These are phyloP conservation scores for Pestalotiopsis sp. DNA, from an alignment of 2,329 filamentous ascomycete genomes.

Conservation along the genomic window DNA sequence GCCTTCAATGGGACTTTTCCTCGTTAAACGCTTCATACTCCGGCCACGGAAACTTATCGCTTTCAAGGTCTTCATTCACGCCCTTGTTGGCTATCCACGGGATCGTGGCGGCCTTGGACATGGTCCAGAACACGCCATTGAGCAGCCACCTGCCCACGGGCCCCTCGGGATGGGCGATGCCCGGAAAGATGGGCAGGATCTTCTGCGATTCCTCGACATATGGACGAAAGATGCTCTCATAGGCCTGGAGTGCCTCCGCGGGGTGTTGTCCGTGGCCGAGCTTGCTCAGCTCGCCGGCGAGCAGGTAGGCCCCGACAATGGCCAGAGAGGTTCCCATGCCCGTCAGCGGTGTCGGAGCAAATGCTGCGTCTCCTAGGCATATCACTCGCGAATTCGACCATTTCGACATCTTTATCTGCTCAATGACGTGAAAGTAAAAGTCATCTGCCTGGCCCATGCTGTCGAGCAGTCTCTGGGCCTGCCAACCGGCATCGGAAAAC, in stretches of 20 bases:
- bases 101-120: neutral
- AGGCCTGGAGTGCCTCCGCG: constrained; percentile 32
- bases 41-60: neutral
- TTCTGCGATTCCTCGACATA: constrained; percentile 41
- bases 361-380: constrained; percentile 53
- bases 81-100: neutral
- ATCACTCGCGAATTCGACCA: constrained; percentile 45
- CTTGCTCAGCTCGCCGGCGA: constrained; percentile 46
- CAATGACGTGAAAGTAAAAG: constrained; percentile 48
- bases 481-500: constrained; percentile 48
- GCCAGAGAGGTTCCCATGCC: constrained; percentile 46
- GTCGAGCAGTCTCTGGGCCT: constrained; percentile 42
- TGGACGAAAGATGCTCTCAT: constrained; percentile 40
- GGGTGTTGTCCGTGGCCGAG: constrained; percentile 19
- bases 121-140: neutral
- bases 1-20: neutral
- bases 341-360: constrained; percentile 42
- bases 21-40: neutral
- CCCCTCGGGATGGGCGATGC: neutral
- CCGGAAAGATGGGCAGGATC: neutral
- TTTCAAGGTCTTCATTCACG: neutral
- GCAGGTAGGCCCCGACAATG: constrained; percentile 47
- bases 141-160: neutral
- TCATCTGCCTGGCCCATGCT: constrained; percentile 41
- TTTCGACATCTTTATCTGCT: constrained; percentile 42